These are phyloP conservation scores for Diaporthe caulivora DNA, from an alignment of 2,329 filamentous ascomycete species.

Conservation along the genomic window DNA sequence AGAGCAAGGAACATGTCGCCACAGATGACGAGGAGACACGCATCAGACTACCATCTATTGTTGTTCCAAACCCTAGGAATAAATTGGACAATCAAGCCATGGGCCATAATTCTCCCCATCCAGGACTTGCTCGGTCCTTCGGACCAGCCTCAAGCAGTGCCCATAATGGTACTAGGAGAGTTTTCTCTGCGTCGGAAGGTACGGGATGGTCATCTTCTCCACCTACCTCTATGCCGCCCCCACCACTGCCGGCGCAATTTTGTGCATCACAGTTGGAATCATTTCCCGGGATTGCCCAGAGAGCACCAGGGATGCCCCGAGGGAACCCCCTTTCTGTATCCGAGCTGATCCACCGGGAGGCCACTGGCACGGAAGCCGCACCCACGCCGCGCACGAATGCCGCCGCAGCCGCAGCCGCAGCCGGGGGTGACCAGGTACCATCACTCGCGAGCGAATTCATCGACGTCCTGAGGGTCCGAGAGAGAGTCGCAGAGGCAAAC, in stretches of 20 bases:
- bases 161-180: background rate
- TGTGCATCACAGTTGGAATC: background rate
- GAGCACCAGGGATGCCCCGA: background rate
- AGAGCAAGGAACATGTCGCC: background rate
- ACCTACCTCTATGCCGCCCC: conserved; percentile 1
- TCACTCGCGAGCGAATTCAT: conserved; percentile 1
- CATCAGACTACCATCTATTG: background rate
- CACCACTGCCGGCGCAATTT: background rate
- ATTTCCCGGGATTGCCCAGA: background rate
- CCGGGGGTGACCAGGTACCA: background rate
- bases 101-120: background rate
- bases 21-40: background rate
- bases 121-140: background rate
- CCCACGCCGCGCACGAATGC: background rate
- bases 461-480: background rate
- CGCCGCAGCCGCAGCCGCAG: too few species aligned
- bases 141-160: background rate
- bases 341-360: conserved; percentile 19
- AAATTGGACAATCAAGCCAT: background rate
- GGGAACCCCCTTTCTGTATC: background rate
- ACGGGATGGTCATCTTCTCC: conserved; percentile 5
- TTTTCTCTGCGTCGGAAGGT: background rate
- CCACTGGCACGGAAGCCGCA: background rate
- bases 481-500: background rate
- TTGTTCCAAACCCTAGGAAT: background rate